A percentile compares a stretch with the other conserved stretches of the same genome.
Evolutionary conservation across 306 rosid genomes (phyloP).

Genomic region (Citrullus amarus): DNA sequence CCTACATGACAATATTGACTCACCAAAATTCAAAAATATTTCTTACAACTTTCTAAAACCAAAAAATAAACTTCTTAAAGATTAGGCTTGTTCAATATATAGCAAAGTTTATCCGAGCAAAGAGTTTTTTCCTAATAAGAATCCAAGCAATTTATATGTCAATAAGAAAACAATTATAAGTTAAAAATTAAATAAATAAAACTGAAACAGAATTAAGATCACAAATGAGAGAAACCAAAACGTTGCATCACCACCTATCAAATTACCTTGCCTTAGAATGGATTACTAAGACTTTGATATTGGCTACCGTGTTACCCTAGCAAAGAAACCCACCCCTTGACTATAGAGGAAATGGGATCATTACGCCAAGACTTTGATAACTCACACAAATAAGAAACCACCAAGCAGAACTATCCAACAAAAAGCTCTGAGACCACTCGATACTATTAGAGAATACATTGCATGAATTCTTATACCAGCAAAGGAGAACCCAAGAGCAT

Average conservation of each 20-base stretch:
- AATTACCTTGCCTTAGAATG: neutral
- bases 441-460: neutral
- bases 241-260: neutral
- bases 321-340: neutral
- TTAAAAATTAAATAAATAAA: neutral
- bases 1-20: slow-evolving; percentile 18
- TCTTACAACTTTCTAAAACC: neutral
- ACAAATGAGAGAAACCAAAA: neutral
- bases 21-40: neutral
- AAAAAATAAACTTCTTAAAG: neutral
- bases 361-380: neutral
- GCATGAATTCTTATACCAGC: neutral
- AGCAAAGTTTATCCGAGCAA: neutral
- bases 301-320: neutral
- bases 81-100: neutral
- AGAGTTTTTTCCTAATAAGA: neutral
- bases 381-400: neutral
- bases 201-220: neutral
- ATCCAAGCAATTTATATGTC: neutral
- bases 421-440: neutral
- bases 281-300: neutral
- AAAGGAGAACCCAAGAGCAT: neutral
- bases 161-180: neutral
- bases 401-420: neutral
- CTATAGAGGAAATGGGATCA: neutral